These are phyloP conservation scores for Globisporangium yorkense DNA, from an alignment of 352 stramenopile species.

Conservation along the genomic window DNA sequence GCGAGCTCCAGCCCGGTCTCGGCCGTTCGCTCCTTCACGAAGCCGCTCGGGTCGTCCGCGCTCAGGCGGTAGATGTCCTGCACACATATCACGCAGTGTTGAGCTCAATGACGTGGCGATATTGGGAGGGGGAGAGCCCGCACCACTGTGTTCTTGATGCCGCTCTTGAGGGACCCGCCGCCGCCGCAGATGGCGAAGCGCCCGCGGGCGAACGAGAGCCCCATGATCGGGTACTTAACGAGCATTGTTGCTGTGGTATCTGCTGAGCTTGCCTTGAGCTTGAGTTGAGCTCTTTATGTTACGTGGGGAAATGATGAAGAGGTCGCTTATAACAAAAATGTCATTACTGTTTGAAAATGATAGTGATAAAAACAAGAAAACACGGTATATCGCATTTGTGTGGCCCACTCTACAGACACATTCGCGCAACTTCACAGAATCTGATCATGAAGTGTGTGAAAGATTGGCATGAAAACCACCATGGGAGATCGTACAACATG, in stretches of 20 bases:
- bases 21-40: constrained; percentile 58
- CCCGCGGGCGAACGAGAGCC: constrained; percentile 62
- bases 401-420: no score
- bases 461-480: no score
- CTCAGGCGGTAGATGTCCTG: constrained; percentile 76
- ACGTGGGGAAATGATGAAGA: not conserved
- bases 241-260: constrained; percentile 31
- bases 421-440: no score
- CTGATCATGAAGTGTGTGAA: no score
- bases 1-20: constrained; percentile 69
- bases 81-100: not conserved
- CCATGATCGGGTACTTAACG: constrained; percentile 85
- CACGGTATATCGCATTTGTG: no score
- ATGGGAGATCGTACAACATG: no score
- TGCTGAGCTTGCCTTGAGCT: not conserved
- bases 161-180: constrained; percentile 75
- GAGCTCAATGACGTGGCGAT: not conserved
- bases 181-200: constrained; percentile 80
- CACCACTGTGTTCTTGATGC: constrained; percentile 85
- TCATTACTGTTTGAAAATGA: not conserved
- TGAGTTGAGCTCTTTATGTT: no score
- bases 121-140: constrained; percentile 12
- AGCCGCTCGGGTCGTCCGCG: constrained; percentile 52
- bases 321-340: not conserved
- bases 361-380: no score